Conservation (phyloP, 192 early-diverging fungal species). For the Coemansia sp. region DNA sequence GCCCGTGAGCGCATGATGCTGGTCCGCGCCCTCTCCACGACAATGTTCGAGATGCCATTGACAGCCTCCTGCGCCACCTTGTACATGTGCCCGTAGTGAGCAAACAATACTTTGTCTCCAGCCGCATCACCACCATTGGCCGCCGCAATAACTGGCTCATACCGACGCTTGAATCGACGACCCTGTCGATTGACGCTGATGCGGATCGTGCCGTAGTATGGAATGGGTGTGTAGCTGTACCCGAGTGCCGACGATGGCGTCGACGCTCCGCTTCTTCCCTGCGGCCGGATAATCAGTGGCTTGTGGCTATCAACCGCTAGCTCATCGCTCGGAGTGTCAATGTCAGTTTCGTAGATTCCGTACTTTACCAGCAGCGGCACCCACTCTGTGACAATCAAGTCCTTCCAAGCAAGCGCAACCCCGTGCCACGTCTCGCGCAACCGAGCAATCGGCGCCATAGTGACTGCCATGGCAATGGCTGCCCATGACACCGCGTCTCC, state of each 20-base stretch:
- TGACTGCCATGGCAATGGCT: conserved; percentile 68
- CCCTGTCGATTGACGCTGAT: conserved; percentile 51
- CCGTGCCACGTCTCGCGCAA: conserved; percentile 72
- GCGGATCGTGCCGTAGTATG: conserved; percentile 67
- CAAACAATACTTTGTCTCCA: conserved; percentile 45
- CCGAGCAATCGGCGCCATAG: conserved; percentile 65
- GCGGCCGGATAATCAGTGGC: conserved; percentile 42
- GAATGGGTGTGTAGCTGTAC: conserved; percentile 47
- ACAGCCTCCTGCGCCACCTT: conserved; percentile 32
- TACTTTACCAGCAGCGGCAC: conserved; percentile 59
- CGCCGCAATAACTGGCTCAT: conserved; percentile 19
- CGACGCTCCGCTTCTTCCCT: conserved; percentile 18
- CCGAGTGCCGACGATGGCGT: conserved; percentile 19
- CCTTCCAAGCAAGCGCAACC: conserved; percentile 55
- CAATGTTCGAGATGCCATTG: conserved; percentile 24
- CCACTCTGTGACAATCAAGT: conserved; percentile 61
- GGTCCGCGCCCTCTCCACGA: conserved; percentile 46
- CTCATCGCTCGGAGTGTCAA: conserved; percentile 21
- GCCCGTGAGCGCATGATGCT: conserved; percentile 51
- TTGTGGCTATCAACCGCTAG: background rate
- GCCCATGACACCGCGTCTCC: conserved; percentile 69
- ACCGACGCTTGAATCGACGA: conserved; percentile 22
- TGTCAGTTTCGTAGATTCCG: conserved; percentile 57
- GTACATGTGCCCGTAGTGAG: conserved; percentile 48
- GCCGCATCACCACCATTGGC: conserved; percentile 15